Base-by-base conservation (phyloP, 352 stramenopile species). In the Phytophthora quininea region DNA sequence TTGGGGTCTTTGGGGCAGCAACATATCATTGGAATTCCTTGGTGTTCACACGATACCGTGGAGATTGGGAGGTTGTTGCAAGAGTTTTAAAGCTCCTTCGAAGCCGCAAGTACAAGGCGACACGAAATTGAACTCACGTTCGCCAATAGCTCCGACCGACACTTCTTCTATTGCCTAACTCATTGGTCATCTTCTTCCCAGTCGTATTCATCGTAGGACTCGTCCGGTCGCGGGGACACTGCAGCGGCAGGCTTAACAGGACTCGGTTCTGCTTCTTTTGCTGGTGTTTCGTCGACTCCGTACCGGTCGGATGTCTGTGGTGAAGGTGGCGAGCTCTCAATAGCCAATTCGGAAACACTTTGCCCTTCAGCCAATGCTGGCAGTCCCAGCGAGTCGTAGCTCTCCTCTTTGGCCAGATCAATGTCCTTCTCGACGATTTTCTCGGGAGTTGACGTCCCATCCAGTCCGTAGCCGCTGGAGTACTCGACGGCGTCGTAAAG, bases 111-210 rank as follows among this genome's bases (percentile, higher is more conserved):
- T n/a, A n/a, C n/a, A n/a, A n/a, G n/a, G n/a, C n/a, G n/a, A n/a
- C n/a, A n/a, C n/a, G n/a, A n/a, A n/a, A n/a, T n/a, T n/a, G n/a
- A n/a, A n/a, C n/a, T n/a, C n/a, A n/a, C n/a, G n/a, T n/a, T n/a
- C n/a, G n/a, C n/a, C n/a, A n/a, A n/a, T n/a, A n/a, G n/a, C n/a
- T n/a, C n/a, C n/a, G n/a, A n/a, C n/a, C n/a, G n/a, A n/a, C n/a
- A n/a, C n/a, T n/a, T n/a, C n/a, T n/a, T n/a, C n/a, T n/a, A n/a
- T n/a, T n/a, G n/a, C n/a, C n/a, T n/a, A n/a, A n/a, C n/a, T n/a
- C n/a, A n/a, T n/a, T n/a, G n/a, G n/a, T 87, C 76, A 52, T 90
- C 82, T 32, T 86, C 78, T 49, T 90, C 83, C 79, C 79, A 91
- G 57, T 91, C 82, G 11, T 86, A 76, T 9, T 84, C 79, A 12